Evolutionary conservation across 345 rosid species (phyloP), one percentile per base, ranked within the genome.

Genomic region (Heritiera littoralis): DNA sequence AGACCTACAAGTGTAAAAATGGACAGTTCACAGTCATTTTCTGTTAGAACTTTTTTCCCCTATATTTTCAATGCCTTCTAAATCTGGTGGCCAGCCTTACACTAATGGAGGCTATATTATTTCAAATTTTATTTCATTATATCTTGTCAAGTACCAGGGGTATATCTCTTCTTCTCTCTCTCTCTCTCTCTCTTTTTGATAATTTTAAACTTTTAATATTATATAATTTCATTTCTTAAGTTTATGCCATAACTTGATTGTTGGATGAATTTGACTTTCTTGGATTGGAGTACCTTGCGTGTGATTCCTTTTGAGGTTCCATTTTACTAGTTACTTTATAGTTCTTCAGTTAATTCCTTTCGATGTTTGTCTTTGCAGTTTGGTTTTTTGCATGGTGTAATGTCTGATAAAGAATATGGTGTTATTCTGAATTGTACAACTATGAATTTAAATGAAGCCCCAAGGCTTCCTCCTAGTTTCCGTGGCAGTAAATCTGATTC

Each of bases 371-470:
- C 28, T 85, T 83, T 78, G 83, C 97, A 96, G 99, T 90, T 96
- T 81, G 97, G 89, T 80, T 89, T 83, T 80, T 88, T 96, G 88
- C 97, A 90, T 78, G 92, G 88, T 80, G 93, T 92, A 81, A 87
- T 96, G 85, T 92, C 95, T 60, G 92, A 96, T 86, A 94, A 92
- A 86, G 99, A 96, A 80, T 96, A 96, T 86, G 85, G 85, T 83
- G 92, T 96, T 76, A 89, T 94, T 82, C 80, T 88, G 77, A 91
- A 93, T 85, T 94, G 97, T 74, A 66, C 84, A 63, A 30, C 8
- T 82, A 86, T 88, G 91, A 96, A 96, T 88, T 81, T 96, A 78
- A 78, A 70, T 87, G 99, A 96, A 88, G 91, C 83, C 77, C 97
- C 99, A 72, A 94, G 79, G 79, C 93, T 92, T 76, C 99, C 98